Evolutionary conservation across 371 early-diverging fungal species (phyloP), one percentile per base, ranked within the genome.

Genomic region (Syncephalastrum racemosum): DNA sequence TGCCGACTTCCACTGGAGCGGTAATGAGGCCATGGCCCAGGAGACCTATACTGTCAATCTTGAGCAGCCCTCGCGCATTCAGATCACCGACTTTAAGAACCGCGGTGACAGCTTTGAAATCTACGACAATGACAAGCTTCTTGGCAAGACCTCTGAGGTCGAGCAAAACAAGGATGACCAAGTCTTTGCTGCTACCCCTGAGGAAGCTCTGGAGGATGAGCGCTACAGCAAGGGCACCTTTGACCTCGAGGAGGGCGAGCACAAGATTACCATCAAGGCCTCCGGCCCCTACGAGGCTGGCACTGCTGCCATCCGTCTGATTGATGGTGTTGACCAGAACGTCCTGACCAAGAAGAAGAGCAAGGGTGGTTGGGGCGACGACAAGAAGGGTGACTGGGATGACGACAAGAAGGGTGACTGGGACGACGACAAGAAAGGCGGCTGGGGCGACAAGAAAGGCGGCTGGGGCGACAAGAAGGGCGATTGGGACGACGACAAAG

Each of bases 71-170:
- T 61, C 71, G 13, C 63, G 63, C 40, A 67, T 78, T 43, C 70
- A 75, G 60, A 25, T 78, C 14, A 69, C 68, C 15, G 79, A 78
- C 41, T 78, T 61, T 54, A 75, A 78, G 68, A 70, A 78, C 56
- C 67, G 66, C 46, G 79, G 79, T 42, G 79, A 78, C 46, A 61
- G 53, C 18, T 78, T 78, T 56, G 62, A 70, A 24, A 45, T 78
- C 46, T 78, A 62, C 56, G 79, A 78, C 27, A 78, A 78, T 22
- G 75, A 65, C 25, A 23, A 50, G 4, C 59, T 67, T 16, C 27
- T 78, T 31, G 79, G 79, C 22, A 53, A 61, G 22, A 75, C 79
- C 18, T 61, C 65, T n/a, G 41, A 65, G 22, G 68, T 74, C 10
- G 66, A 64, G 18, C 50, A 16, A 8, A 16, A n/a, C 2, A 54